Evolutionary conservation across 306 rosid species (phyloP).

Genomic region (Abrus pulchellus): DNA sequence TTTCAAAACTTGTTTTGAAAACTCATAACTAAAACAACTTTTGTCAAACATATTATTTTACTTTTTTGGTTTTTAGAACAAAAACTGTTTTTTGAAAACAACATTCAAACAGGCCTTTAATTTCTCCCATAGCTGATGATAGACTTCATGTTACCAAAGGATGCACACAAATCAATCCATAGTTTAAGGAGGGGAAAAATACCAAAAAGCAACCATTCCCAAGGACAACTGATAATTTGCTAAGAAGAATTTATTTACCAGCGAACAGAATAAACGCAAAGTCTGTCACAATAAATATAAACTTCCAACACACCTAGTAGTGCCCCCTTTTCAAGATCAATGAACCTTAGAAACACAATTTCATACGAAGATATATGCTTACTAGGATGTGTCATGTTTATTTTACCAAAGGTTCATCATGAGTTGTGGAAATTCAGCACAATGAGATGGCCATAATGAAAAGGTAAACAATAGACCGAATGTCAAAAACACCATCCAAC

Average conservation of each 20-base stretch:
- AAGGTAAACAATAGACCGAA: constrained; percentile 22
- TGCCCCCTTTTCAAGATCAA: constrained; percentile 24
- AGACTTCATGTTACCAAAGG: constrained; percentile 10
- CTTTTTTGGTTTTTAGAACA: too few relatives aligned
- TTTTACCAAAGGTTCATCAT: constrained; percentile 19
- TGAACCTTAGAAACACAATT: background rate
- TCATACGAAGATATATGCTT: background rate
- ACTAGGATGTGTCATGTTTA: background rate
- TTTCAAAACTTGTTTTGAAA: too few relatives aligned
- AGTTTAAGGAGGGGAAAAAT: background rate
- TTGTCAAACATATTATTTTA: too few relatives aligned
- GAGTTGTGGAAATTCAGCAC: constrained; percentile 7
- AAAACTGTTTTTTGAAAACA: too few relatives aligned
- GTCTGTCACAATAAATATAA: background rate
- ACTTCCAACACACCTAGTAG: constrained; percentile 12
- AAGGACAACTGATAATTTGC: constrained; percentile 8
- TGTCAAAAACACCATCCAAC: constrained; percentile 14
- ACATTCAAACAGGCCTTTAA: too few relatives aligned
- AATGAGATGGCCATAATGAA: constrained; percentile 3
- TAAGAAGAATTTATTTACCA: background rate
- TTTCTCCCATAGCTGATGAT: constrained; percentile 3
- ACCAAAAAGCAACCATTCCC: background rate
- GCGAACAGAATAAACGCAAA: constrained; percentile 3
- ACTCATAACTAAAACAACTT: too few relatives aligned
- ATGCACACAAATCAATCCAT: constrained; percentile 12